These are phyloP conservation scores for Mycena chlorophos DNA, from an alignment of 768 basidiomycete species.

Conservation along the genomic window DNA sequence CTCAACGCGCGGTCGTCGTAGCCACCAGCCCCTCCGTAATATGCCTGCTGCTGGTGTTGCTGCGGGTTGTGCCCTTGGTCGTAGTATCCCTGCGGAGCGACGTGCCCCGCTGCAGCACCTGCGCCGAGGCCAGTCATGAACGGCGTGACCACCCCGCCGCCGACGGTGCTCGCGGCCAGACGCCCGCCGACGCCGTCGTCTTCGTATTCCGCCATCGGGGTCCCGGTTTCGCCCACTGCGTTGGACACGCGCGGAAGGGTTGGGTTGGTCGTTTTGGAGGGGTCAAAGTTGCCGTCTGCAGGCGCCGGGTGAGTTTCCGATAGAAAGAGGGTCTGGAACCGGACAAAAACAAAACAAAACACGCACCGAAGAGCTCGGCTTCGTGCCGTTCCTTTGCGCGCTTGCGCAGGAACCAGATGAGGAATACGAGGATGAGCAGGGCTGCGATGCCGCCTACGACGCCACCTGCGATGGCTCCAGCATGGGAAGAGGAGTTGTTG, in stretches of 20 bases:
- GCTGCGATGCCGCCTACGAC: constrained; percentile 48
- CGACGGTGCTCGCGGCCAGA: constrained; percentile 28
- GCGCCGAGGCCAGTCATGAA: constrained; percentile 22
- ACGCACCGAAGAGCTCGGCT: constrained; percentile 30
- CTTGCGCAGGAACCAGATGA: constrained; percentile 31
- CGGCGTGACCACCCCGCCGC: constrained; percentile 37
- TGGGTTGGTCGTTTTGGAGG: constrained; percentile 28
- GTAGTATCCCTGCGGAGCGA: background rate
- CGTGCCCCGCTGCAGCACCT: background rate
- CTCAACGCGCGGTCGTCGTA: constrained; percentile 3
- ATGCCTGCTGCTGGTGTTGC: background rate
- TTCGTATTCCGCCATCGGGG: constrained; percentile 6
- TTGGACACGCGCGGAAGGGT: constrained; percentile 15
- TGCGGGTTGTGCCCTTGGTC: constrained; percentile 2
- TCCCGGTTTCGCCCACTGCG: constrained; percentile 7
- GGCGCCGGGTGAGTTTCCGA: too few relatives aligned
- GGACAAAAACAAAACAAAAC: too few relatives aligned
- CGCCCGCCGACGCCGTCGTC: constrained; percentile 41
- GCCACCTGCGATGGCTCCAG: constrained; percentile 51
- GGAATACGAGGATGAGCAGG: constrained; percentile 25
- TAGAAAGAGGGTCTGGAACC: too few relatives aligned
- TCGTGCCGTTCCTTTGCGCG: constrained; percentile 25
- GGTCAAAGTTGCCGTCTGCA: constrained; percentile 47
- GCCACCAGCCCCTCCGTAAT: constrained; percentile 2
- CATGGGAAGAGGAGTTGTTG: constrained; percentile 23